Conservation (phyloP, 345 rosid genomes). For the Salix koriyanagi region DNA sequence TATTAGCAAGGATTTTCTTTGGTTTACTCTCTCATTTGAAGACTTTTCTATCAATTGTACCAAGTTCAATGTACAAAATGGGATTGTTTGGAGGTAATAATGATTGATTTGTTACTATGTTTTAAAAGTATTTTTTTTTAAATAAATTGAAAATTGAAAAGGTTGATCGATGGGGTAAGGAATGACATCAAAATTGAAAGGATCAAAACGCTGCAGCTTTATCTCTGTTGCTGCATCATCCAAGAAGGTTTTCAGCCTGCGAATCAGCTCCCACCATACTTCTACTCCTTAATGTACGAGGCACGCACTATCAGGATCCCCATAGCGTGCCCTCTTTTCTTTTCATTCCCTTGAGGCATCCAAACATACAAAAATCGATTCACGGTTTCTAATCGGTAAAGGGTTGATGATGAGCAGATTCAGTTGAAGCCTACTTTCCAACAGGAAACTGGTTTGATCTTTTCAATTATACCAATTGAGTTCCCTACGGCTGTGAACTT, state of each 20-base stretch:
- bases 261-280: conserved; percentile 58
- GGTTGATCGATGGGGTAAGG: not conserved
- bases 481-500: too few relatives aligned
- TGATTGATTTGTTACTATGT: too few relatives aligned
- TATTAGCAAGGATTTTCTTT: too few relatives aligned
- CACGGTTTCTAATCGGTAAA: conserved; percentile 57
- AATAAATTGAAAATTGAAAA: too few relatives aligned
- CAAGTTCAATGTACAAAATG: too few relatives aligned
- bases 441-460: too few relatives aligned
- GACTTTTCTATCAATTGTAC: too few relatives aligned
- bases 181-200: not conserved
- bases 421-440: too few relatives aligned
- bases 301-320: conserved; percentile 58
- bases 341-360: conserved; percentile 56
- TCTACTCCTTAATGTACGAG: conserved; percentile 61
- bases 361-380: conserved; percentile 41
- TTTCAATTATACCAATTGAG: too few relatives aligned
- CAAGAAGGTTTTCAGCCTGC: conserved; percentile 58
- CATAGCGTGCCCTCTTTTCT: conserved; percentile 70
- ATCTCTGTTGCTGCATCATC: conserved; percentile 63
- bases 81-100: too few relatives aligned
- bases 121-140: too few relatives aligned
- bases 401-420: conserved; percentile 34
- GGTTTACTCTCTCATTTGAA: too few relatives aligned
- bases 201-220: conserved; percentile 50